phyloP scores from a whole-genome alignment of 305 asterid species.

The Fraxinus sp. region DNA sequence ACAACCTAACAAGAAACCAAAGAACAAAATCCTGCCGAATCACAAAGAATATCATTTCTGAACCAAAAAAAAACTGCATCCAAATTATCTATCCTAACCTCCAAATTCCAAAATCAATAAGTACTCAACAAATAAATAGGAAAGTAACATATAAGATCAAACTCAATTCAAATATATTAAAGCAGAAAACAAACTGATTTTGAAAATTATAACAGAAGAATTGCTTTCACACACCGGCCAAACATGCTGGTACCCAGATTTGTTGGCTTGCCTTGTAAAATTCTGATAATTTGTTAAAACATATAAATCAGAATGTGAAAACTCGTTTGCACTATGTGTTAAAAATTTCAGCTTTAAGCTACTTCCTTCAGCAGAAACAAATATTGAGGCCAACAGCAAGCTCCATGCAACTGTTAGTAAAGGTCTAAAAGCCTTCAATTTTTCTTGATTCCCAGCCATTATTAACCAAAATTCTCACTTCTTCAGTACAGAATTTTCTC shows the following conservation, averaged over 20 bases:
- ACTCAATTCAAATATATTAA: neutral
- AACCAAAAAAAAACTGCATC: no score
- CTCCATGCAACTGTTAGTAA: conserved; percentile 60
- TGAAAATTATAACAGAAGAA: neutral
- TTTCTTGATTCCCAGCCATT: conserved; percentile 55
- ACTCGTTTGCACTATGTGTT: conserved; percentile 31
- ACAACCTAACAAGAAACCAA: no score
- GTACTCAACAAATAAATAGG: neutral
- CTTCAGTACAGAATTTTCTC: neutral
- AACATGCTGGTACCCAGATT: conserved; percentile 78
- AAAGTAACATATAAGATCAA: neutral
- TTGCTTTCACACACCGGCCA: conserved; percentile 80
- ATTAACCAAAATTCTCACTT: neutral
- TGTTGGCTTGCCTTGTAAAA: conserved; percentile 57
- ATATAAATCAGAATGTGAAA: conserved; percentile 30
- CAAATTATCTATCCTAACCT: no score
- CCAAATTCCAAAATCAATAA: no score
- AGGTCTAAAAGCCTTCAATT: conserved; percentile 58
- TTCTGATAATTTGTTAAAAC: conserved; percentile 40
- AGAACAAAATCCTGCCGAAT: no score
- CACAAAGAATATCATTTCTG: no score
- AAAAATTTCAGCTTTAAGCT: conserved; percentile 48
- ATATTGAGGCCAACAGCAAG: conserved; percentile 61
- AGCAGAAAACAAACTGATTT: neutral
- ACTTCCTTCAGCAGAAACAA: conserved; percentile 77